These are phyloP conservation scores for Fraxinus paxiana DNA, from an alignment of 305 asterid genomes.

Conservation along the genomic window DNA sequence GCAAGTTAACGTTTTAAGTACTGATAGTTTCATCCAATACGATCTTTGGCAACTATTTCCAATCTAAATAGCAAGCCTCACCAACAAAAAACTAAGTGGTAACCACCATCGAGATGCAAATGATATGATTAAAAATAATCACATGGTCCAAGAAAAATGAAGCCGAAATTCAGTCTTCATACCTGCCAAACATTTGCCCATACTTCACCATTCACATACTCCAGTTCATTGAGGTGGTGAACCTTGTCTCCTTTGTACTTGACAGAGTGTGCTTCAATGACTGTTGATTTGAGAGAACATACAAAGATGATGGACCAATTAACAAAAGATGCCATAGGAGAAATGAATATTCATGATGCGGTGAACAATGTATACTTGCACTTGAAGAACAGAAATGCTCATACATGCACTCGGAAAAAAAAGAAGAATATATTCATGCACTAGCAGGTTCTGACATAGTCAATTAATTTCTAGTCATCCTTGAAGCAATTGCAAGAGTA, in stretches of 20 bases:
- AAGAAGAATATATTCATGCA: neutral
- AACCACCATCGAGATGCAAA: neutral
- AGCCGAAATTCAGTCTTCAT: slow-evolving; percentile 7
- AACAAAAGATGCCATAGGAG: neutral
- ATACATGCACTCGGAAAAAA: neutral
- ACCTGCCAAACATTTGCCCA: slow-evolving; percentile 96
- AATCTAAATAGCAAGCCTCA: neutral
- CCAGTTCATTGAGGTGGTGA: slow-evolving; percentile 77
- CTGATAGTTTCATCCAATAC: neutral
- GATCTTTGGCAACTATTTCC: neutral
- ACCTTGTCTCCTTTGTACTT: slow-evolving; percentile 71
- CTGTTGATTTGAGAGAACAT: slow-evolving; percentile 33
- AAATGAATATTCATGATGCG: neutral
- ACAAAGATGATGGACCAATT: neutral
- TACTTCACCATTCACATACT: slow-evolving; percentile 79
- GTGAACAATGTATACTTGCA: neutral
- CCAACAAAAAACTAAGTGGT: neutral
- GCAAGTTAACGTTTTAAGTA: neutral
- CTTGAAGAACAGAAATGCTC: neutral
- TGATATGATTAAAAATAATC: neutral
- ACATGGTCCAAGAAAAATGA: neutral
- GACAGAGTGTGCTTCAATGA: slow-evolving; percentile 47
- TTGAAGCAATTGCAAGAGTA: neutral
- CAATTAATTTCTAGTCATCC: neutral
- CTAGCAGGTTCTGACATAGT: neutral